These are phyloP conservation scores for Silene noctiflora DNA, from an alignment of 179 eudicot genomes.

Conservation along the genomic window DNA sequence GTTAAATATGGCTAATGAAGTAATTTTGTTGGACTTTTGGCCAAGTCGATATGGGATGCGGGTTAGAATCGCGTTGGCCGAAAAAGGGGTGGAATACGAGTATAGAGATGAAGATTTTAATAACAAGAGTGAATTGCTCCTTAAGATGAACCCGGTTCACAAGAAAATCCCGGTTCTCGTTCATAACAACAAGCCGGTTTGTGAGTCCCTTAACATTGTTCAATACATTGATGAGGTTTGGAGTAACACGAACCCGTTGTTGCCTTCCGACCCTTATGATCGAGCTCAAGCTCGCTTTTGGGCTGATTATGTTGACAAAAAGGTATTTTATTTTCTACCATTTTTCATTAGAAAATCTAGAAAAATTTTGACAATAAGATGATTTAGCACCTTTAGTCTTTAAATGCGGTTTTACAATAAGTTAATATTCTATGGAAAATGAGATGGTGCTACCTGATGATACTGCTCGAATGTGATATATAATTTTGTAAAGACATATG, in stretches of 20 bases:
- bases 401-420: no score
- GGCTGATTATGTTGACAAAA: conserved; percentile 45
- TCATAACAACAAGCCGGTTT: conserved; percentile 22
- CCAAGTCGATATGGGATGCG: conserved; percentile 28
- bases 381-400: no score
- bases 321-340: conserved; percentile 22
- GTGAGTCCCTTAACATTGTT: conserved; percentile 22
- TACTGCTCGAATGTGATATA: no score
- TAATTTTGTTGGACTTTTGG: conserved; percentile 22
- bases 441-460: no score
- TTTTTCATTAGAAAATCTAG: background rate
- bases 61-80: conserved; percentile 28
- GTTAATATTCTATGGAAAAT: no score
- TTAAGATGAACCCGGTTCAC: conserved; percentile 32
- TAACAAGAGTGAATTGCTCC: conserved; percentile 23
- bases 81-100: conserved; percentile 28
- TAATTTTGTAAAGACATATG: background rate
- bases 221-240: conserved; percentile 37
- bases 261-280: conserved; percentile 23
- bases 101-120: conserved; percentile 23
- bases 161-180: conserved; percentile 22
- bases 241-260: conserved; percentile 13
- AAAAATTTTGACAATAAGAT: no score
- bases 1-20: conserved; percentile 14
- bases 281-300: conserved; percentile 32